A percentile compares a stretch with the other conserved stretches of the same genome.
phyloP scores from a whole-genome alignment of 2,329 filamentous ascomycete genomes.

The Botrytis medusae region DNA sequence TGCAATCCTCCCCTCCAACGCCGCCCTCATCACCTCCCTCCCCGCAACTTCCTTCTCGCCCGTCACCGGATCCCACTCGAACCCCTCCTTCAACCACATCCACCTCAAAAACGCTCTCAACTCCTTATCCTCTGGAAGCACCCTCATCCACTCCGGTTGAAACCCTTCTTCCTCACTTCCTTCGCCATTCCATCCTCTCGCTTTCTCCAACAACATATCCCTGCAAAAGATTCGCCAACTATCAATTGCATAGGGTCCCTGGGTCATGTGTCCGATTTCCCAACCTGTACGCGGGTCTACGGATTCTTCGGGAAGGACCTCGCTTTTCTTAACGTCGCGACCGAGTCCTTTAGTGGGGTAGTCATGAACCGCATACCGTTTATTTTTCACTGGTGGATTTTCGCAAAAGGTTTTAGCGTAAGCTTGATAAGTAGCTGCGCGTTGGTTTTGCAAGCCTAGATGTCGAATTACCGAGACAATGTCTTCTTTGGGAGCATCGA shows the following conservation, averaged over 20 bases:
- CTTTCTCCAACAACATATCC: constrained; percentile 68
- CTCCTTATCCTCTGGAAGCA: constrained; percentile 82
- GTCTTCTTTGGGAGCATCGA: constrained; percentile 54
- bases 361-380: constrained; percentile 56
- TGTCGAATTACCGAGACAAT: constrained; percentile 64
- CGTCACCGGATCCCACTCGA: constrained; percentile 73
- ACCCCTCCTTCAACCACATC: constrained; percentile 90
- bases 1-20: constrained; percentile 55
- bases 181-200: constrained; percentile 65
- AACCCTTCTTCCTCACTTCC: constrained; percentile 60
- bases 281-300: constrained; percentile 49
- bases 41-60: constrained; percentile 59
- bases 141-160: constrained; percentile 88
- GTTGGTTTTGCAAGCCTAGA: constrained; percentile 68
- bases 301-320: constrained; percentile 48
- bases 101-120: constrained; percentile 81
- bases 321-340: constrained; percentile 47
- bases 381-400: constrained; percentile 57
- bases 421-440: constrained; percentile 66
- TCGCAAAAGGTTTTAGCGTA: constrained; percentile 68
- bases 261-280: constrained; percentile 84
- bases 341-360: constrained; percentile 54
- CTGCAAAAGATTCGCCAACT: constrained; percentile 94
- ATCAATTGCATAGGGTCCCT: constrained; percentile 80
- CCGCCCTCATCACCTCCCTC: constrained; percentile 55